Conservation (phyloP, 73 alveolate species). For the Blepharisma stoltei region DNA sequence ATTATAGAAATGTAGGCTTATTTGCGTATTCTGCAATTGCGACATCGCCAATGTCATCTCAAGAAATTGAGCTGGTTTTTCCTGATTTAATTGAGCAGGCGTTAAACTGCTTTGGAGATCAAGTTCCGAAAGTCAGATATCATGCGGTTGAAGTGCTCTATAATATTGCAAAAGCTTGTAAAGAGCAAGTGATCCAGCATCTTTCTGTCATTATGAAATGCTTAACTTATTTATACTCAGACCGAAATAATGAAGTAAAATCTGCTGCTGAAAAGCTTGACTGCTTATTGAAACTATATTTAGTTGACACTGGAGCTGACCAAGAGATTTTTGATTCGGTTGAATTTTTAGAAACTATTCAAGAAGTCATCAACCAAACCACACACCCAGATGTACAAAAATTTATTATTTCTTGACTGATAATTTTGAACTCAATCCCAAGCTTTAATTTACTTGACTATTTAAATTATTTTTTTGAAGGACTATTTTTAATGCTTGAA, state of each 20-base stretch:
- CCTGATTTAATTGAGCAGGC: not conserved
- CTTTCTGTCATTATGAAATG: not conserved
- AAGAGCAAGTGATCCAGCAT: not conserved
- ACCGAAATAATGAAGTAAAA: conserved; percentile 22
- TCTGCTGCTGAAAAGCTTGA: conserved; percentile 25
- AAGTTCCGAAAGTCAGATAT: conserved; percentile 10
- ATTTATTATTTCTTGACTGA: not conserved
- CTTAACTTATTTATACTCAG: not conserved
- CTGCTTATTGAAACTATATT: not conserved
- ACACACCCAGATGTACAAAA: not conserved
- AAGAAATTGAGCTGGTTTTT: not conserved
- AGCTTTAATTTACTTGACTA: not conserved
- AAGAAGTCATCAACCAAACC: not conserved
- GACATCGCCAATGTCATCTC: not conserved
- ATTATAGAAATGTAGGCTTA: not conserved
- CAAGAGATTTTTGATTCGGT: not conserved
- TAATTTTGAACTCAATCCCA: conserved; percentile 7
- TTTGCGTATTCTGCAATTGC: conserved; percentile 15
- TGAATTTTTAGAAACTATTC: not conserved
- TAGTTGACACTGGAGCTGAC: conserved; percentile 23
- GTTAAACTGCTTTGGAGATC: conserved; percentile 9
- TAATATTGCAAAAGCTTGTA: conserved; percentile 7
- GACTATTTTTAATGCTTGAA: not conserved
- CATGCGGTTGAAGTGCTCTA: conserved; percentile 3
- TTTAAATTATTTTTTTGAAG: conserved; percentile 6